phyloP scores from a whole-genome alignment of 176 grass and related monocot species.

The Aegilops bicornis region DNA sequence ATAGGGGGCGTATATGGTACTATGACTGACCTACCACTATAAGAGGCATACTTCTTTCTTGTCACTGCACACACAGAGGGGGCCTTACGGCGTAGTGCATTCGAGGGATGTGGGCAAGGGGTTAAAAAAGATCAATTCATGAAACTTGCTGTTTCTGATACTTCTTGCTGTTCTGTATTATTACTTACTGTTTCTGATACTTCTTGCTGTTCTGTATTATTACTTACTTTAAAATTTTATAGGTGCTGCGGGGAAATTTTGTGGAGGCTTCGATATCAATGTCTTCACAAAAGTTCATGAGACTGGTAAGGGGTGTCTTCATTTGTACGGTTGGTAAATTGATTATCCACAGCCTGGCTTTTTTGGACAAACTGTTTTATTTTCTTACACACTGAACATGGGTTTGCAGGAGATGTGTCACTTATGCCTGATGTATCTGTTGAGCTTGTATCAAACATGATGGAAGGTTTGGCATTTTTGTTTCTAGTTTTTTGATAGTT shows the following conservation, averaged over 20 bases:
- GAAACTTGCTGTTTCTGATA: neutral
- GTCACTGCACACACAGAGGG: too few relatives aligned
- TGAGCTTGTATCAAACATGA: conserved; percentile 72
- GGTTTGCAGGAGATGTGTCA: conserved; percentile 62
- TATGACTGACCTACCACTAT: neutral
- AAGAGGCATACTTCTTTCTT: neutral
- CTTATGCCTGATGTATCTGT: conserved; percentile 75
- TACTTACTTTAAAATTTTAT: conserved; percentile 10
- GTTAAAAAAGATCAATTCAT: neutral
- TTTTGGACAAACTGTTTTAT: neutral
- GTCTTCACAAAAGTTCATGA: conserved; percentile 71
- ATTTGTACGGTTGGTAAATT: neutral
- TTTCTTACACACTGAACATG: conserved; percentile 19
- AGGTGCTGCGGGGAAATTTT: conserved; percentile 73
- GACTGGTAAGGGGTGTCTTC: conserved; percentile 47
- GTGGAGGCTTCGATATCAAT: conserved; percentile 92
- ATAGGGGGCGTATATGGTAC: neutral
- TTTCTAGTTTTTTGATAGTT: conserved; percentile 10
- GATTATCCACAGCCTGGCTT: neutral
- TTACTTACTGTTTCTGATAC: conserved; percentile 5
- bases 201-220: neutral
- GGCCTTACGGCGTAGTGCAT: neutral
- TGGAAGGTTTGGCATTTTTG: conserved; percentile 55
- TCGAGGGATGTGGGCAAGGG: neutral
- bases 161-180: too few relatives aligned